A percentile compares a stretch with the other conserved stretches of the same genome.
Evolutionary conservation across 768 basidiomycete genomes (phyloP).

Genomic region (Rhizopogon vinicolor): DNA sequence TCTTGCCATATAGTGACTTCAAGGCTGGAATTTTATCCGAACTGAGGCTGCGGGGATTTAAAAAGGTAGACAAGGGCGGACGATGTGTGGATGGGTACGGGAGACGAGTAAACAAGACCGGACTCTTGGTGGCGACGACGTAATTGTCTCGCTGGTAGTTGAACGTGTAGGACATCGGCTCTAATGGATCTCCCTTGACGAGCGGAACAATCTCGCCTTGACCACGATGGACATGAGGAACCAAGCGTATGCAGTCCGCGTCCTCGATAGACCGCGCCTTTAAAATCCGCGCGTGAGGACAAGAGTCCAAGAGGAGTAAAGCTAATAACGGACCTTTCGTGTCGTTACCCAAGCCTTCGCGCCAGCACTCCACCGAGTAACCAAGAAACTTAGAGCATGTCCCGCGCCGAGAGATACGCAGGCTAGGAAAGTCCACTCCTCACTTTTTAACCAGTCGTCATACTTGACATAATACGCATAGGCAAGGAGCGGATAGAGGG

Average conservation of each 20-base stretch:
- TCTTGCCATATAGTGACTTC: constrained; percentile 75
- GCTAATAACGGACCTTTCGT: constrained; percentile 45
- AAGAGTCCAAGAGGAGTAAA: background rate
- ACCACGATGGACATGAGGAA: constrained; percentile 79
- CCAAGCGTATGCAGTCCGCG: constrained; percentile 78
- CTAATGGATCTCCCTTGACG: constrained; percentile 52
- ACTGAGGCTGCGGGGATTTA: constrained; percentile 52
- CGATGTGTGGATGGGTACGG: constrained; percentile 80
- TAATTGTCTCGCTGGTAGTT: constrained; percentile 95
- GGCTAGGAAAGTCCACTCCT: constrained; percentile 97
- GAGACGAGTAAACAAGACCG: constrained; percentile 67
- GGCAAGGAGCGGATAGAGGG: constrained; percentile 75
- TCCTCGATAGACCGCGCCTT: constrained; percentile 61
- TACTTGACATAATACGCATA: constrained; percentile 93
- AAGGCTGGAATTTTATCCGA: constrained; percentile 45
- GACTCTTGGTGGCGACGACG: constrained; percentile 53
- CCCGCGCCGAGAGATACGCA: constrained; percentile 80
- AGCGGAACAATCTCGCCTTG: constrained; percentile 86
- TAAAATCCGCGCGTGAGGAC: constrained; percentile 1
- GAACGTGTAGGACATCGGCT: constrained; percentile 74
- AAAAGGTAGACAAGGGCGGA: constrained; percentile 66
- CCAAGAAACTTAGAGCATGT: constrained; percentile 89
- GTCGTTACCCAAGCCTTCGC: constrained; percentile 82
- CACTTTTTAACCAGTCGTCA: constrained; percentile 85
- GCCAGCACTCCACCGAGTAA: constrained; percentile 83